Percentiles rank a stretch among this genome's conserved stretches.
Conservation (phyloP, 2,329 filamentous ascomycete species). For the Cordyceps cateniannulata region DNA sequence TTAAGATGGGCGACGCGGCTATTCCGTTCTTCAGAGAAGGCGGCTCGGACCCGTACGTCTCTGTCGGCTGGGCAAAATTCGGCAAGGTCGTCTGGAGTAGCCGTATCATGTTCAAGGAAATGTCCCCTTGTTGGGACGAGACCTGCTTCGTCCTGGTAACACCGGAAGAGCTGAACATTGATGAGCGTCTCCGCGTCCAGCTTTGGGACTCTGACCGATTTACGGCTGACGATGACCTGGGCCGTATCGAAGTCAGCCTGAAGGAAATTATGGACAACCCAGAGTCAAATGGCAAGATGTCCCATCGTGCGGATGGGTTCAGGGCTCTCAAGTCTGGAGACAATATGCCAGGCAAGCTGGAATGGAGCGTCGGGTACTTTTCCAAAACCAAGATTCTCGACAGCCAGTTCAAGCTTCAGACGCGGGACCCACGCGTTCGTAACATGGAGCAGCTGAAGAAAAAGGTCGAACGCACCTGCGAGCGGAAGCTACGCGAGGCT, state of each 20-base stretch:
- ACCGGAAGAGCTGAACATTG: conserved; percentile 64
- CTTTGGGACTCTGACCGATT: conserved; percentile 71
- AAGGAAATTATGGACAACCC: conserved; percentile 56
- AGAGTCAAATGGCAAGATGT: conserved; percentile 55
- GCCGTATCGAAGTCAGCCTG: conserved; percentile 63
- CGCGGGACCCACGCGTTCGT: conserved; percentile 49
- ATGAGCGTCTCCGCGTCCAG: conserved; percentile 62
- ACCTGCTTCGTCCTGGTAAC: conserved; percentile 63
- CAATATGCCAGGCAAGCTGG: conserved; percentile 60
- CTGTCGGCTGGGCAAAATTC: conserved; percentile 72
- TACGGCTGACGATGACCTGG: conserved; percentile 68
- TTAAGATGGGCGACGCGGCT: conserved; percentile 63
- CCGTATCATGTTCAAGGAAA: conserved; percentile 56
- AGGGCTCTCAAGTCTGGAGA: conserved; percentile 58
- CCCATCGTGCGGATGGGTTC: conserved; percentile 59
- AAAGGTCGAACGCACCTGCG: conserved; percentile 46
- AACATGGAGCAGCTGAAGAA: conserved; percentile 52
- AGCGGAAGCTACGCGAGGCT: conserved; percentile 61
- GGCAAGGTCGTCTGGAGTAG: conserved; percentile 57
- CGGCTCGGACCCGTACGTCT: conserved; percentile 64
- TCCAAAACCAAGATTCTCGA: conserved; percentile 58
- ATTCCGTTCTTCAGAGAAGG: conserved; percentile 53
- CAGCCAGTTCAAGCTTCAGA: conserved; percentile 56
- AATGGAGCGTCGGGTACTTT: conserved; percentile 68
- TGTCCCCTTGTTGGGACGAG: conserved; percentile 66